Conservation (phyloP, 2,329 filamentous ascomycete genomes). For the Clarireedia hainanense region DNA sequence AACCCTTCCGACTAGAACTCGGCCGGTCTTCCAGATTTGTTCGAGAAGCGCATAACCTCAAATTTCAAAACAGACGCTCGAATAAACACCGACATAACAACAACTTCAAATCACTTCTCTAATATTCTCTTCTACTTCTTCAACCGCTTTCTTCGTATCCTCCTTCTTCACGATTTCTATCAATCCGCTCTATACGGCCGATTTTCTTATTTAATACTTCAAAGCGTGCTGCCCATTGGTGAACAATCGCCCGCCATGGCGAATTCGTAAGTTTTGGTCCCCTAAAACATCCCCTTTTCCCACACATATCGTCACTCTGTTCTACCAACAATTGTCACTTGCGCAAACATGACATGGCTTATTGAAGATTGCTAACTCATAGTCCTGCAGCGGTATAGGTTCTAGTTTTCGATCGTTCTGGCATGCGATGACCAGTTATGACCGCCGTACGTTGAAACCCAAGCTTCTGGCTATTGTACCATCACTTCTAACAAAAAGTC, state of each 20-base stretch:
- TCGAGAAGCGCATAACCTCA: too few relatives aligned
- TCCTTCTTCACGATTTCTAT: neutral
- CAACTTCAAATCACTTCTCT: slow-evolving; percentile 38
- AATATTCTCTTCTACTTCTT: too few relatives aligned
- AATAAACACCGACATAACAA: slow-evolving; percentile 39
- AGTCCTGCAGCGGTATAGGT: slow-evolving; percentile 40
- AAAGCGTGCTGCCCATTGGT: neutral
- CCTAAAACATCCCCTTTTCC: neutral
- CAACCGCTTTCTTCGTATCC: too few relatives aligned
- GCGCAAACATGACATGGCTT: neutral
- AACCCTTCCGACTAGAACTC: too few relatives aligned
- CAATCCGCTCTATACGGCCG: neutral
- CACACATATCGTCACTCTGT: neutral
- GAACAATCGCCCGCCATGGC: slow-evolving; percentile 7
- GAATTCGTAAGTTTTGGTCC: neutral
- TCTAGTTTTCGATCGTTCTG: slow-evolving; percentile 83
- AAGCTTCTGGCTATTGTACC: neutral
- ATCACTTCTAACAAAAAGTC: slow-evolving; percentile 6
- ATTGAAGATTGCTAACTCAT: neutral
- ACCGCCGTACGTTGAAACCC: slow-evolving; percentile 47
- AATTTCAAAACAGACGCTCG: too few relatives aligned
- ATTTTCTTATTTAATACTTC: neutral
- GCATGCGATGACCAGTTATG: slow-evolving; percentile 73
- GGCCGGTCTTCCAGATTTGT: too few relatives aligned
- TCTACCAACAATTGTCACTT: neutral